Conservation (phyloP, 495 filamentous ascomycete genomes). For the Aspergillus sclerotiicarbonarius region DNA sequence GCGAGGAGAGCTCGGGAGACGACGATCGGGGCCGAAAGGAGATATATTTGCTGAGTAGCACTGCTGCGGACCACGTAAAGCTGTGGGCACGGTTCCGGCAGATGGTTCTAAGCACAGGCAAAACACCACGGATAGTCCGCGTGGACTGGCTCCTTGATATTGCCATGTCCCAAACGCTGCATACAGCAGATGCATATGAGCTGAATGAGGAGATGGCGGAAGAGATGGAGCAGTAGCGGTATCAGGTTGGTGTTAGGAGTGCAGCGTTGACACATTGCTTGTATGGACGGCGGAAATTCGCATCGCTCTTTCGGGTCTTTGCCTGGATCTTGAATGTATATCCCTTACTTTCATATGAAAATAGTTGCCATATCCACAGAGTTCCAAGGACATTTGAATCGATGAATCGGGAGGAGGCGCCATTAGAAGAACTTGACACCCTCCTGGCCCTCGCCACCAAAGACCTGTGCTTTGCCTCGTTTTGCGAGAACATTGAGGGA, state of each 20-base stretch:
- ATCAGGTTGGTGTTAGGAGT: conserved; percentile 2
- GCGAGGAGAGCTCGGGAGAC: conserved; percentile 52
- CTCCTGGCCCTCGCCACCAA: conserved; percentile 78
- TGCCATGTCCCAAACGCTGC: conserved; percentile 78
- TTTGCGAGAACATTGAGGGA: conserved; percentile 79
- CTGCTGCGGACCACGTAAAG: conserved; percentile 59
- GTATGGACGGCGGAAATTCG: not conserved
- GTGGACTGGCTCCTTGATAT: conserved; percentile 88
- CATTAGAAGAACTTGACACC: conserved; percentile 93
- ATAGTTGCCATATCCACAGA: conserved; percentile 3
- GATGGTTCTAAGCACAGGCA: conserved; percentile 67
- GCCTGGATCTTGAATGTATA: conserved; percentile 14
- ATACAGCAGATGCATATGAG: conserved; percentile 62
- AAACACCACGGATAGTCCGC: conserved; percentile 71
- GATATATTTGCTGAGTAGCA: conserved; percentile 74
- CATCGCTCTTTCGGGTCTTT: conserved; percentile 1
- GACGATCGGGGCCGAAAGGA: conserved; percentile 62
- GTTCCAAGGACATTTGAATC: not conserved
- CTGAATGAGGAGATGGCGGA: conserved; percentile 37
- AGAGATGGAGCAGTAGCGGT: conserved; percentile 24
- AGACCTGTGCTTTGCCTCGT: conserved; percentile 87
- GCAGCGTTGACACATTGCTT: conserved; percentile 13
- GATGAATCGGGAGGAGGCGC: not conserved
- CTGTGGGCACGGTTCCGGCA: conserved; percentile 80
- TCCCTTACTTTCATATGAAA: conserved; percentile 12